phyloP scores from a whole-genome alignment of 2,329 filamentous ascomycete genomes.

The Pseudopithomyces chartarum region DNA sequence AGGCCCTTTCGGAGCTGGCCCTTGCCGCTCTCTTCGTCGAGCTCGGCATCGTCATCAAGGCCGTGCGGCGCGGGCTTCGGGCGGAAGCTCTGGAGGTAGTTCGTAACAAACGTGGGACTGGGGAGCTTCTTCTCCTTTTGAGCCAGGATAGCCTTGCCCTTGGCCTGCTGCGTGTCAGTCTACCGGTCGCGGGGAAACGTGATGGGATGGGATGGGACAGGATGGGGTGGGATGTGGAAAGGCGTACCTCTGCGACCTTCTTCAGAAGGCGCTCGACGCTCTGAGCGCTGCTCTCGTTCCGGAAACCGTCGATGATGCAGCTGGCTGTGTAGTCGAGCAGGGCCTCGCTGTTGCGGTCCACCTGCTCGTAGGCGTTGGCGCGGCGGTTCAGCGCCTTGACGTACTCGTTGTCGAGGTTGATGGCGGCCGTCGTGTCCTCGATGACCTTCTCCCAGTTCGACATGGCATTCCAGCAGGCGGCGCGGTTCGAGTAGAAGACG shows the following conservation, averaged over 20 bases:
- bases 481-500: constrained; percentile 98
- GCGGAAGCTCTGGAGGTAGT: constrained; percentile 99
- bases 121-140: constrained; percentile 84
- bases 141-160: constrained; percentile 86
- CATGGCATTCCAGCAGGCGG: constrained; percentile 94
- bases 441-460: constrained; percentile 95
- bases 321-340: constrained; percentile 97
- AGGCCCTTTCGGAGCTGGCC: constrained; percentile 86
- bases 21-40: constrained; percentile 78
- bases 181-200: not conserved
- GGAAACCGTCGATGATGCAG: constrained; percentile 98
- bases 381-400: constrained; percentile 97
- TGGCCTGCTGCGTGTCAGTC: constrained; percentile 54
- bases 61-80: constrained; percentile 77
- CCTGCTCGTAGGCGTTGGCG: constrained; percentile 94
- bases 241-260: constrained; percentile 78
- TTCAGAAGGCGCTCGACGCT: constrained; percentile 92
- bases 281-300: constrained; percentile 85
- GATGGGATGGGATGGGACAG: no score
- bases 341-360: constrained; percentile 88
- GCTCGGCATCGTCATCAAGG: constrained; percentile 79
- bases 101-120: constrained; percentile 94
- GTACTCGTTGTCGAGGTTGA: constrained; percentile 92
- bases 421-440: constrained; percentile 92
- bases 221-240: no score